Evolutionary conservation across 257 asterid genomes (phyloP).

Genomic region (Jacaranda copaia): DNA sequence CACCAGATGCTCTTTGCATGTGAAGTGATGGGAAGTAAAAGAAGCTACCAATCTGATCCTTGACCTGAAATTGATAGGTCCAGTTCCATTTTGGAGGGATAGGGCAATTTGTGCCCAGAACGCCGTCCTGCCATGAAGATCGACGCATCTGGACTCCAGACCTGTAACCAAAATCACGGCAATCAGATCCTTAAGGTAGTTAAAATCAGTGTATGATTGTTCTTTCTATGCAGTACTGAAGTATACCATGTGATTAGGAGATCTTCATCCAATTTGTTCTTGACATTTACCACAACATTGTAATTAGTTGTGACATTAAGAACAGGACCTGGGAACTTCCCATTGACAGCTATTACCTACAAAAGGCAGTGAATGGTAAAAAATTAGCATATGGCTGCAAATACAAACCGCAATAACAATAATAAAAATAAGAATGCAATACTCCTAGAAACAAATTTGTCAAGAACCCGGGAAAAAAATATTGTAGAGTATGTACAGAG

Average conservation of each 20-base stretch:
- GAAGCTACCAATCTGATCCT: slow-evolving; percentile 97
- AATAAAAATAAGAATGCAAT: not conserved
- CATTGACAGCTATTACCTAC: slow-evolving; percentile 95
- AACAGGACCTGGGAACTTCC: slow-evolving; percentile 83
- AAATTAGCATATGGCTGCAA: not conserved
- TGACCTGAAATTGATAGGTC: slow-evolving; percentile 96
- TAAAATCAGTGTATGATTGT: not conserved
- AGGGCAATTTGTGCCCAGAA: slow-evolving; percentile 93
- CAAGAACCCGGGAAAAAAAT: not conserved
- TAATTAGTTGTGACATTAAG: slow-evolving; percentile 88
- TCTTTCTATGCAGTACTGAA: not conserved
- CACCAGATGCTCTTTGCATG: slow-evolving; percentile 96
- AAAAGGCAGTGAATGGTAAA: slow-evolving; percentile 31
- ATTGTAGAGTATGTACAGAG: not conserved
- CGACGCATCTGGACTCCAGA: slow-evolving; percentile 95
- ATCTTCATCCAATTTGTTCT: slow-evolving; percentile 81
- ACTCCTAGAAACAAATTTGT: not conserved
- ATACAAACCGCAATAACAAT: not conserved
- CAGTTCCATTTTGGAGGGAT: slow-evolving; percentile 82
- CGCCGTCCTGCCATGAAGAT: slow-evolving; percentile 94
- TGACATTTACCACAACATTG: slow-evolving; percentile 85
- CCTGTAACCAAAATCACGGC: slow-evolving; percentile 52
- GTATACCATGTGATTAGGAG: slow-evolving; percentile 85
- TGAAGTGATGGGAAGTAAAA: slow-evolving; percentile 83
- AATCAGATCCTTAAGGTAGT: not conserved